These are phyloP conservation scores for Beauveria australis DNA, from an alignment of 2,329 filamentous ascomycete species.

Conservation along the genomic window DNA sequence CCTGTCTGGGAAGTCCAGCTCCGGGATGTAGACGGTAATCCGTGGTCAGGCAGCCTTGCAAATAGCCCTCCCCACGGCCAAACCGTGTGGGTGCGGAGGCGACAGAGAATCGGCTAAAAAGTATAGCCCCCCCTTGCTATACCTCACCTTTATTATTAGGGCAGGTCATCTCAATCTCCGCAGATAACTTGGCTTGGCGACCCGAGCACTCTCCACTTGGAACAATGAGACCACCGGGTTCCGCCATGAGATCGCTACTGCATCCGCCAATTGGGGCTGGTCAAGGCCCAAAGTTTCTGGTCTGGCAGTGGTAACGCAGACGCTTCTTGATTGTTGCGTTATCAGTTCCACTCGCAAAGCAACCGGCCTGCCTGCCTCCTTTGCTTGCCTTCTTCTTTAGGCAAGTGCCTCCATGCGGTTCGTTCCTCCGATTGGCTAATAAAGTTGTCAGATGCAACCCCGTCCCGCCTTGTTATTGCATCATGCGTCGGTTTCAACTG, in stretches of 20 bases:
- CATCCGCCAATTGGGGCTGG: not conserved
- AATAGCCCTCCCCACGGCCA: not conserved
- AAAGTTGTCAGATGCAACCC: not conserved
- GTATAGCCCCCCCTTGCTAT: not conserved
- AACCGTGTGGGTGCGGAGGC: constrained; percentile 10
- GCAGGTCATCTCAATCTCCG: not conserved
- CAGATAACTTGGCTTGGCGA: not conserved
- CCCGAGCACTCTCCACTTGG: not conserved
- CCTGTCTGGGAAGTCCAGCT: constrained; percentile 57
- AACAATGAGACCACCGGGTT: not conserved
- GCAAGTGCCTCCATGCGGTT: constrained; percentile 1
- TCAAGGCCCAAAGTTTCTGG: no score
- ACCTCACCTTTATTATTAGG: not conserved
- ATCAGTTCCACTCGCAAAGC: not conserved
- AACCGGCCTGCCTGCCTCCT: not conserved
- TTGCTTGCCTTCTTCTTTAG: constrained; percentile 3
- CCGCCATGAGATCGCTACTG: not conserved
- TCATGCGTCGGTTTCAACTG: not conserved
- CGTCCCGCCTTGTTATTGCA: not conserved
- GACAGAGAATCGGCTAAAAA: constrained; percentile 11
- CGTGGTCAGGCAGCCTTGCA: not conserved
- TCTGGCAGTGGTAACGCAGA: not conserved
- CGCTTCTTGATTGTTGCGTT: not conserved
- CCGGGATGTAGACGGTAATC: constrained; percentile 21
- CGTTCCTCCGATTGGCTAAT: not conserved